Percentiles rank a stretch among this genome's conserved stretches.
Conservation (phyloP, 140 eudicot genomes). For the Stevia rebaudiana region DNA sequence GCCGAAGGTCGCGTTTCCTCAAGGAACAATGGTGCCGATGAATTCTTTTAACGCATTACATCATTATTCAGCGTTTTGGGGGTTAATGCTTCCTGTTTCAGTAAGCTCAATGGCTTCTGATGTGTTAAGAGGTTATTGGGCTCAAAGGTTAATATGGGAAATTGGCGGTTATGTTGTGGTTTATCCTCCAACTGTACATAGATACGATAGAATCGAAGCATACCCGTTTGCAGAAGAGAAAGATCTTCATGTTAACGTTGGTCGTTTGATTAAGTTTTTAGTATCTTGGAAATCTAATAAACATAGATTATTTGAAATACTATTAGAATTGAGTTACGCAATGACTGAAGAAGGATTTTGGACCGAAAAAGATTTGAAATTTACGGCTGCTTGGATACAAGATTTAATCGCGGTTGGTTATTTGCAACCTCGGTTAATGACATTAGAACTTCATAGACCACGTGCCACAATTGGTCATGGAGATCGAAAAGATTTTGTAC, state of each 20-base stretch:
- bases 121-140: conserved; percentile 92
- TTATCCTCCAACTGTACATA: conserved; percentile 86
- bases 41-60: conserved; percentile 81
- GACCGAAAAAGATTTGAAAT: conserved; percentile 77
- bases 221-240: conserved; percentile 96
- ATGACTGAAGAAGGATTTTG: conserved; percentile 99
- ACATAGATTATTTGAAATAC: conserved; percentile 67
- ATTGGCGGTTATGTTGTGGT: conserved; percentile 93
- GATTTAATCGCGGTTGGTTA: conserved; percentile 82
- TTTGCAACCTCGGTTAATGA: conserved; percentile 86
- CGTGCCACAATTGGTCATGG: conserved; percentile 87
- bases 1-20: conserved; percentile 93
- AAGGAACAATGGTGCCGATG: conserved; percentile 82
- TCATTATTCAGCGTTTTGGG: conserved; percentile 95
- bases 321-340: conserved; percentile 71
- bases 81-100: conserved; percentile 86
- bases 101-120: conserved; percentile 95
- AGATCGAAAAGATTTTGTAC: conserved; percentile 86
- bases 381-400: conserved; percentile 97
- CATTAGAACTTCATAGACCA: conserved; percentile 75
- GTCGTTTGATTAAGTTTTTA: conserved; percentile 70
- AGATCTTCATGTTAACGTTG: conserved; percentile 94
- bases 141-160: conserved; percentile 92
- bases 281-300: conserved; percentile 70
- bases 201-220: conserved; percentile 62